Percentiles rank a stretch among this genome's conserved stretches.
Evolutionary conservation across 179 eudicot genomes (phyloP).

Genomic region (Pouteria campechiana): DNA sequence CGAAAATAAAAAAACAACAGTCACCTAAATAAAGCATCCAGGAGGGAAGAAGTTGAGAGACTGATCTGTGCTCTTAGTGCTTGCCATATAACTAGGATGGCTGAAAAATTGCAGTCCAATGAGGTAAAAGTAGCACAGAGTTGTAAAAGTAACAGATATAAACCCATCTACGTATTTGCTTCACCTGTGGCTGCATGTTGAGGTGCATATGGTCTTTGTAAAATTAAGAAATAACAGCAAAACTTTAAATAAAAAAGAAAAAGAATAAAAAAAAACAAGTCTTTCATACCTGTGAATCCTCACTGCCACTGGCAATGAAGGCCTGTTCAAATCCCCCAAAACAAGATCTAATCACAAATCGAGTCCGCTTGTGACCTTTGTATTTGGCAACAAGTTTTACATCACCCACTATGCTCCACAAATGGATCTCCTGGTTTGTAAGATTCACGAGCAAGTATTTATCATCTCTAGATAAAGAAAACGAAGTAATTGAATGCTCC

Average conservation of each 20-base stretch:
- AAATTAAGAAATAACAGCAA: neutral
- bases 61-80: too few relatives aligned
- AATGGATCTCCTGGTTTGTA: constrained; percentile 47
- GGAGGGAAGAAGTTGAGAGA: too few relatives aligned
- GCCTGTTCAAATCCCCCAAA: constrained; percentile 59
- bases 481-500: constrained; percentile 49
- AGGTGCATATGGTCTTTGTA: too few relatives aligned
- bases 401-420: constrained; percentile 48
- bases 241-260: neutral
- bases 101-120: too few relatives aligned
- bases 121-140: too few relatives aligned
- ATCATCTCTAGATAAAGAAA: constrained; percentile 38
- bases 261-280: neutral
- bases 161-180: too few relatives aligned
- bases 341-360: constrained; percentile 49
- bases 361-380: constrained; percentile 52
- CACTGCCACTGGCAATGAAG: constrained; percentile 63
- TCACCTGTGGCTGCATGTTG: too few relatives aligned
- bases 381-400: constrained; percentile 28
- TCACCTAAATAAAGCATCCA: too few relatives aligned
- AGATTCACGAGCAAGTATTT: constrained; percentile 35
- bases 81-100: too few relatives aligned
- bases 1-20: too few relatives aligned
- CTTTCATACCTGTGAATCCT: constrained; percentile 67
- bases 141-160: too few relatives aligned